phyloP scores from a whole-genome alignment of 345 rosid genomes.

The Populus nigra region DNA sequence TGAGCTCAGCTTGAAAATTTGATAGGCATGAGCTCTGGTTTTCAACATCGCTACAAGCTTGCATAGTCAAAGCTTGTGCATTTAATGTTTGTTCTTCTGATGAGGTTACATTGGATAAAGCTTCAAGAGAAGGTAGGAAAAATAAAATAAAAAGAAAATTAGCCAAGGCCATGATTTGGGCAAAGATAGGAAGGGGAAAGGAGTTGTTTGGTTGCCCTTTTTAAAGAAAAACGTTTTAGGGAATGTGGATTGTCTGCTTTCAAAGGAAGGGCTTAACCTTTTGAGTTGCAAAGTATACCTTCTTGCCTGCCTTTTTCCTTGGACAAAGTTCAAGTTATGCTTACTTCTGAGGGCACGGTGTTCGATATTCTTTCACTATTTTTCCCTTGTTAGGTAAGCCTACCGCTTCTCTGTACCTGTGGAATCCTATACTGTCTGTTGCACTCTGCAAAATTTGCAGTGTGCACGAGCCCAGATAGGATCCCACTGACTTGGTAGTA shows the following conservation, averaged over 20 bases:
- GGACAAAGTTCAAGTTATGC: conserved; percentile 58
- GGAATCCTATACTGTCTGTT: background rate
- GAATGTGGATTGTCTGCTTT: conserved; percentile 43
- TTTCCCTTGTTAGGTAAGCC: background rate
- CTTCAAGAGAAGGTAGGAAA: conserved; percentile 37
- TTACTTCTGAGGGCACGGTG: conserved; percentile 28
- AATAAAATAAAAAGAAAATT: conserved; percentile 31
- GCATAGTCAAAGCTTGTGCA: conserved; percentile 38
- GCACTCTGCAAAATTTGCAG: background rate
- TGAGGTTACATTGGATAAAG: conserved; percentile 23
- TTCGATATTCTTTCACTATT: conserved; percentile 23
- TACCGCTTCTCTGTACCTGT: background rate
- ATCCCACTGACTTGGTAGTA: background rate
- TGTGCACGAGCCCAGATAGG: background rate
- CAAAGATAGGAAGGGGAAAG: conserved; percentile 15
- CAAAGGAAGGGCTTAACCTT: conserved; percentile 43
- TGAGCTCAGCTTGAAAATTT: conserved; percentile 40
- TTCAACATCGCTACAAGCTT: conserved; percentile 47
- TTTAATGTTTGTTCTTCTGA: conserved; percentile 30
- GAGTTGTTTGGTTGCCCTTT: background rate
- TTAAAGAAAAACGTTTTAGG: conserved; percentile 11
- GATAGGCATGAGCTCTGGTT: conserved; percentile 53
- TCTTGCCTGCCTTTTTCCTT: conserved; percentile 38
- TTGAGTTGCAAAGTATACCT: conserved; percentile 28
- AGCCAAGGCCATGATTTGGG: conserved; percentile 39